phyloP scores from a whole-genome alignment of 257 asterid species.

The Scutellaria galericulata region DNA sequence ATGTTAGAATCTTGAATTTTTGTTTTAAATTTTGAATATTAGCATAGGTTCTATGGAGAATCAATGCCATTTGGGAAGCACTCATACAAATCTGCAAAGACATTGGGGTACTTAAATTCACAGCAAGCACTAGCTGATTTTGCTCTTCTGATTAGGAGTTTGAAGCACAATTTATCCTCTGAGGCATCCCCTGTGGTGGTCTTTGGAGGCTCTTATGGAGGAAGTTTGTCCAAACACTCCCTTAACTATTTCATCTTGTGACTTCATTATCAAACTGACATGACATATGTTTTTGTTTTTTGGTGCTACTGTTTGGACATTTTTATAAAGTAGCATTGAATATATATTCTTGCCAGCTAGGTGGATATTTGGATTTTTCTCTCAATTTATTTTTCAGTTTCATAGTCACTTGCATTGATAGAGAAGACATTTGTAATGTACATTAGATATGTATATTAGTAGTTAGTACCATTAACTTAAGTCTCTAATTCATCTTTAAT shows the following conservation, averaged over 20 bases:
- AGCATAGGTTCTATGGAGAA: constrained; percentile 84
- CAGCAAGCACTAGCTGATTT: constrained; percentile 85
- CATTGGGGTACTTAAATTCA: constrained; percentile 72
- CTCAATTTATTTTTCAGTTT: not conserved
- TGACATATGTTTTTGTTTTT: constrained; percentile 17
- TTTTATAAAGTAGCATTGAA: not conserved
- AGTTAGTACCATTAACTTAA: not conserved
- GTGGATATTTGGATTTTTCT: not conserved
- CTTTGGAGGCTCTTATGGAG: constrained; percentile 92
- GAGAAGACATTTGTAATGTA: not conserved
- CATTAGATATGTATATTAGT: not conserved
- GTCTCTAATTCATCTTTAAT: not conserved
- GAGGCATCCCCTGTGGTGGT: constrained; percentile 82
- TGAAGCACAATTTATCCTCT: constrained; percentile 73
- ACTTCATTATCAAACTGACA: constrained; percentile 16
- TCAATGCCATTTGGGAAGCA: constrained; percentile 73
- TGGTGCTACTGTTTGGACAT: constrained; percentile 1
- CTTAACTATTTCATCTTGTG: constrained; percentile 7
- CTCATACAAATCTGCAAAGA: constrained; percentile 59
- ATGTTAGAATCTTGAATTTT: not conserved
- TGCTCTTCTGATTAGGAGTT: constrained; percentile 62
- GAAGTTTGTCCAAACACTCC: constrained; percentile 57
- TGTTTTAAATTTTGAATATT: no score
- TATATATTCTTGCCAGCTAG: constrained; percentile 1
- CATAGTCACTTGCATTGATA: not conserved